A percentile compares a stretch with the other conserved stretches of the same genome.
These are phyloP conservation scores for Monarda citriodora DNA, from an alignment of 305 asterid genomes.

Conservation along the genomic window DNA sequence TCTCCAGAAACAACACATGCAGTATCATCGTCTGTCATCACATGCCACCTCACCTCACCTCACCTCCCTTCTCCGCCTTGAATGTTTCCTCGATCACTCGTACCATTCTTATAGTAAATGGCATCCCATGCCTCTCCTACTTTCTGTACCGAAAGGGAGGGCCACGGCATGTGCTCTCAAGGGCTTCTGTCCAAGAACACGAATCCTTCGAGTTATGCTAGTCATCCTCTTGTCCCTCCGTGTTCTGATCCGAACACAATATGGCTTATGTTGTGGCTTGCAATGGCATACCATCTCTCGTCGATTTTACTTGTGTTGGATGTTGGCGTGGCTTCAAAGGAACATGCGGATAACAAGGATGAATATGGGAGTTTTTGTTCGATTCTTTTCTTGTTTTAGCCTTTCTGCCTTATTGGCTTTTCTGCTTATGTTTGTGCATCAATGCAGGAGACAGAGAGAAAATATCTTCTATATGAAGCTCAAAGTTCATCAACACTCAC, in stretches of 20 bases:
- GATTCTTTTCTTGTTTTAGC: constrained; percentile 12
- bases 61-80: constrained; percentile 18
- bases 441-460: constrained; percentile 1
- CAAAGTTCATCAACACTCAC: background rate
- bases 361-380: constrained; percentile 10
- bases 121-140: constrained; percentile 23
- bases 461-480: constrained; percentile 16
- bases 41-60: constrained; percentile 22
- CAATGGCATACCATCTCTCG: background rate
- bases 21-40: too few relatives aligned
- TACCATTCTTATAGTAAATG: constrained; percentile 32
- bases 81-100: constrained; percentile 43
- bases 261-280: constrained; percentile 34
- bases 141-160: constrained; percentile 23
- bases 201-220: constrained; percentile 36
- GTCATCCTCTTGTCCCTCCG: constrained; percentile 39
- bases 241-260: constrained; percentile 39
- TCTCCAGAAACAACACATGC: too few relatives aligned
- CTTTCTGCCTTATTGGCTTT: background rate
- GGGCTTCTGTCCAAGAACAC: constrained; percentile 44
- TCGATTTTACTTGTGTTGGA: constrained; percentile 20
- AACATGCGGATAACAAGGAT: constrained; percentile 15
- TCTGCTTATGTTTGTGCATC: background rate
- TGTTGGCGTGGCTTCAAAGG: constrained; percentile 28
- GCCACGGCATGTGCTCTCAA: constrained; percentile 38